Evolutionary conservation across 352 stramenopile species (phyloP).

Genomic region (Globisporangium okanoganense): DNA sequence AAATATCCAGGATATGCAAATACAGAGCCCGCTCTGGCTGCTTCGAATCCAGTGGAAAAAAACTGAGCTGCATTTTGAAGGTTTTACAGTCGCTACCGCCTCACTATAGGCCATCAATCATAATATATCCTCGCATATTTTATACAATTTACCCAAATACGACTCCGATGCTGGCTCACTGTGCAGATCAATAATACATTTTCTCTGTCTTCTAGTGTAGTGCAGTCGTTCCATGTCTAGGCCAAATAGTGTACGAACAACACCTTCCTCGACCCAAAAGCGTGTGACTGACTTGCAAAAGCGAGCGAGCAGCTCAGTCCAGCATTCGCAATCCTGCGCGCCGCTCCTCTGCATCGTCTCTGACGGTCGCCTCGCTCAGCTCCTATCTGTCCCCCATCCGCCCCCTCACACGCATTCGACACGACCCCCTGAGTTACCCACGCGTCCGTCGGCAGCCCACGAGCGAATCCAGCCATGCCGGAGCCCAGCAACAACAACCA

Average conservation of each 20-base stretch:
- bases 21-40: background rate
- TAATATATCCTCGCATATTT: background rate
- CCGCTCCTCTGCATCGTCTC: conserved; percentile 5
- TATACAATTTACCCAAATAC: no score
- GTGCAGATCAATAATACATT: no score
- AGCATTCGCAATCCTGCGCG: background rate
- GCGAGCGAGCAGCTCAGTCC: background rate
- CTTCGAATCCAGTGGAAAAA: conserved; percentile 9
- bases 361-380: background rate
- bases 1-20: background rate
- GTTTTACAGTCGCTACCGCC: no score
- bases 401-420: background rate
- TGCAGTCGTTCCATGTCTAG: background rate
- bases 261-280: background rate
- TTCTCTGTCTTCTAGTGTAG: no score
- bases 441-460: background rate
- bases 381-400: background rate
- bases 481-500: conserved; percentile 16
- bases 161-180: no score
- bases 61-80: conserved; percentile 2
- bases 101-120: no score
- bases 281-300: background rate
- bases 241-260: background rate
- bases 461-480: conserved; percentile 16
- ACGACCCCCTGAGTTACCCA: background rate